Evolutionary conservation across 768 basidiomycete species (phyloP).

Genomic region (Fibroporia radiculosa): DNA sequence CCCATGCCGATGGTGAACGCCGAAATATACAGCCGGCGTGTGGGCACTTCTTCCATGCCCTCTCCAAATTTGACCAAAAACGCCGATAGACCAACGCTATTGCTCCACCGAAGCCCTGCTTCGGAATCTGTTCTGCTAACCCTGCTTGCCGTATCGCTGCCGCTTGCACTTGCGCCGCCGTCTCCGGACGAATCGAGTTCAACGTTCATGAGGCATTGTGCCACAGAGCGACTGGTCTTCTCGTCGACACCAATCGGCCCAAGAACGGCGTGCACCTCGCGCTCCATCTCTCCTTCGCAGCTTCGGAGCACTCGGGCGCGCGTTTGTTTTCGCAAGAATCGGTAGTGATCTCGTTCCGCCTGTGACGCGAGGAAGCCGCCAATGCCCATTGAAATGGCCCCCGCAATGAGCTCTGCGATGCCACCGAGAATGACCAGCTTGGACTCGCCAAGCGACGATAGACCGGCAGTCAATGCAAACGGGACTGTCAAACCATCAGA

Average conservation of each 20-base stretch:
- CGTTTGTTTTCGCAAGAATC: conserved; percentile 69
- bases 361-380: conserved; percentile 97
- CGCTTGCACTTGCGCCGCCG: conserved; percentile 2
- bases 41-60: conserved; percentile 88
- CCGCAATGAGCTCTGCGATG: conserved; percentile 91
- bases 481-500: conserved; percentile 89
- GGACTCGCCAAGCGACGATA: conserved; percentile 84
- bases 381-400: conserved; percentile 97
- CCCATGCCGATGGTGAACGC: conserved; percentile 95
- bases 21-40: conserved; percentile 75
- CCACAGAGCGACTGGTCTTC: conserved; percentile 68
- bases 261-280: conserved; percentile 84
- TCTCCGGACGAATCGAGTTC: conserved; percentile 36
- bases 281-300: conserved; percentile 93
- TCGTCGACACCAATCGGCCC: conserved; percentile 89
- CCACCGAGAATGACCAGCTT: conserved; percentile 92
- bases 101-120: conserved; percentile 55
- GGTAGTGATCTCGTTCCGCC: conserved; percentile 92
- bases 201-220: conserved; percentile 61
- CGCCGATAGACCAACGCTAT: conserved; percentile 80
- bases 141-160: conserved; percentile 11
- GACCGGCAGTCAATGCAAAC: conserved; percentile 84
- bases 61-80: conserved; percentile 97
- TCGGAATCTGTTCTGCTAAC: conserved; percentile 40
- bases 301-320: conserved; percentile 77